phyloP scores from a whole-genome alignment of 306 rosid genomes.

The Amphicarpaea edgeworthii region DNA sequence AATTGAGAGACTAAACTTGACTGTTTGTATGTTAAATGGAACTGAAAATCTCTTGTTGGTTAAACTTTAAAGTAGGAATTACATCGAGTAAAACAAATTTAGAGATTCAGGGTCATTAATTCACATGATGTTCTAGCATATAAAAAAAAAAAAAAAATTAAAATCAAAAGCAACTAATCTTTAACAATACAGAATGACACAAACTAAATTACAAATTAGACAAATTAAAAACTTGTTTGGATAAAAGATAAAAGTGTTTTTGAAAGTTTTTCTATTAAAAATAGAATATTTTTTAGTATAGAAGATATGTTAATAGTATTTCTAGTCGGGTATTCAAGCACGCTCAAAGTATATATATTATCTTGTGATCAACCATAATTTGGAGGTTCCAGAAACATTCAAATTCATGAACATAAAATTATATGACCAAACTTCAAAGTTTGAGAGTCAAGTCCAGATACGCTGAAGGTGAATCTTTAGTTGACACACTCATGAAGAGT shows the following conservation, averaged over 20 bases:
- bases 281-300: no score
- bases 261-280: no score
- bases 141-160: slow-evolving; percentile 64
- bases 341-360: no score
- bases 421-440: background rate
- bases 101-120: slow-evolving; percentile 64
- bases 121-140: slow-evolving; percentile 79
- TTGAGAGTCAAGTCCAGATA: no score
- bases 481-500: no score
- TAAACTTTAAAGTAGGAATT: slow-evolving; percentile 88
- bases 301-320: no score
- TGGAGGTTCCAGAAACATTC: slow-evolving; percentile 22
- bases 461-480: no score
- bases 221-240: no score
- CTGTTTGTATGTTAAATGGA: slow-evolving; percentile 82
- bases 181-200: slow-evolving; percentile 23
- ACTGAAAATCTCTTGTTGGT: slow-evolving; percentile 80
- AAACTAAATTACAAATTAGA: slow-evolving; percentile 14
- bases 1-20: slow-evolving; percentile 56
- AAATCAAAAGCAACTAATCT: slow-evolving; percentile 44
- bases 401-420: slow-evolving; percentile 22
- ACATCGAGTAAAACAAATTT: slow-evolving; percentile 85
- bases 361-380: slow-evolving; percentile 1
- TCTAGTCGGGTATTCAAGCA: no score
- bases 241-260: no score